Evolutionary conservation across 208 protist species (phyloP), one percentile per base, ranked within the genome.

Genomic region (Phytomonas sp.): DNA sequence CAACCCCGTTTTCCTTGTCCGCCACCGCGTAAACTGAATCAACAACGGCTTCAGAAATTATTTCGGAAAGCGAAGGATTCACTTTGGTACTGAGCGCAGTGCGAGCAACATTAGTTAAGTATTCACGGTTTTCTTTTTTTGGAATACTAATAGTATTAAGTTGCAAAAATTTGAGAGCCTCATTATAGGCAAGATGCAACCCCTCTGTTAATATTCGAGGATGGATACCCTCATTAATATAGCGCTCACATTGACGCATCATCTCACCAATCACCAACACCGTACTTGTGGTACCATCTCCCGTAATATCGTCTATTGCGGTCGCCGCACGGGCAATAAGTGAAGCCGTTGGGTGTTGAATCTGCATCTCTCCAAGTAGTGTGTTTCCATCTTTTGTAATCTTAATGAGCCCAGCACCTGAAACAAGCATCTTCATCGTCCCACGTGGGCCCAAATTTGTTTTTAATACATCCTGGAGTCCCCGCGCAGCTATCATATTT

Each of bases 381-480:
- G 99, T 98, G 74, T 97, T 98, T 32, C 99, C 99, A 71, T 99
- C 99, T 83, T 99, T 99, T 10, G 99, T 99, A 29, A 99, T 95
- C 83, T 99, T 99, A 66, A 99, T 99, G 63, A 99, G 93, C 30
- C 99, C 99, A 71, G 97, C 91, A 60, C 99, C 99, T 37, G 90
- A 96, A 16, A 99, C 98, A 8, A 99, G 91, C 98, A 99, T 99
- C 74, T 99, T 99, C 78, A 99, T 94, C 11, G 98, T 99, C 63
- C 98, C 99, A 76, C 96, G 97, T 37, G 99, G 99, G 2, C 99
- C 99, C 23, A 99, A 87, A 81, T 99, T 99, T 5, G 96, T 97
- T 76, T 98, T 99, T 11, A 99, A 77, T 1, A 99, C 93, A 60
- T 99, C 93, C 80, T 98, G 92, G 4, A 99, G 82, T 6, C 98